Evolutionary conservation across 192 early-diverging fungal species (phyloP).

Genomic region (Backusella luteola): DNA sequence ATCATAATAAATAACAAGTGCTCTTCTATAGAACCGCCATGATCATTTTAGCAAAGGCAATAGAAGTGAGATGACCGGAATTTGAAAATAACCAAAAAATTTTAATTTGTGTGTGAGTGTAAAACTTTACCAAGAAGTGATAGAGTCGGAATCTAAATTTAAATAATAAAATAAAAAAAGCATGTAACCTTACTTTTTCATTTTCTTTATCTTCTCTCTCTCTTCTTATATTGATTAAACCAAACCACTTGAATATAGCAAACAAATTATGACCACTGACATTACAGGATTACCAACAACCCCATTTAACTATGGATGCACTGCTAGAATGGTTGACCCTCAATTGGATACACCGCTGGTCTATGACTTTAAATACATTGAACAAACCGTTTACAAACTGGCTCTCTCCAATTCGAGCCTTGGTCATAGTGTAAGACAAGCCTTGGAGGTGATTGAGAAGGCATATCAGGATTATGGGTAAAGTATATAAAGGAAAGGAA

Average conservation of each 20-base stretch:
- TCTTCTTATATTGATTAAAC: neutral
- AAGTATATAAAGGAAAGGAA: neutral
- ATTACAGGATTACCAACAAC: neutral
- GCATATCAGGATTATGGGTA: slow-evolving; percentile 58
- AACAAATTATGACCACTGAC: neutral
- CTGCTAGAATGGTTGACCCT: slow-evolving; percentile 18
- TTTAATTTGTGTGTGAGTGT: neutral
- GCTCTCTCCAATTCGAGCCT: slow-evolving; percentile 29
- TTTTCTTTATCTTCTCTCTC: neutral
- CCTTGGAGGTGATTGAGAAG: slow-evolving; percentile 56
- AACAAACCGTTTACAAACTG: slow-evolving; percentile 34
- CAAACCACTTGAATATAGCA: too few species aligned
- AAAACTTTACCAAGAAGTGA: neutral
- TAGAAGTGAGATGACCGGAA: neutral
- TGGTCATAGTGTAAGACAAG: slow-evolving; percentile 33
- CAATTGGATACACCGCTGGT: slow-evolving; percentile 9
- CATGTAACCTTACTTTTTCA: neutral
- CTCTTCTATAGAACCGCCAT: neutral
- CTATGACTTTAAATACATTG: slow-evolving; percentile 37
- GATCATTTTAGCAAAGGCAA: neutral
- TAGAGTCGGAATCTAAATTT: neutral
- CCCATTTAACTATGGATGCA: slow-evolving; percentile 18
- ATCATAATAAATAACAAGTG: neutral
- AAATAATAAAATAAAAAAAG: neutral
- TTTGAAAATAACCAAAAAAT: neutral